Conservation (phyloP, 805 yeast species). For the Metschnikowia hibisci region DNA sequence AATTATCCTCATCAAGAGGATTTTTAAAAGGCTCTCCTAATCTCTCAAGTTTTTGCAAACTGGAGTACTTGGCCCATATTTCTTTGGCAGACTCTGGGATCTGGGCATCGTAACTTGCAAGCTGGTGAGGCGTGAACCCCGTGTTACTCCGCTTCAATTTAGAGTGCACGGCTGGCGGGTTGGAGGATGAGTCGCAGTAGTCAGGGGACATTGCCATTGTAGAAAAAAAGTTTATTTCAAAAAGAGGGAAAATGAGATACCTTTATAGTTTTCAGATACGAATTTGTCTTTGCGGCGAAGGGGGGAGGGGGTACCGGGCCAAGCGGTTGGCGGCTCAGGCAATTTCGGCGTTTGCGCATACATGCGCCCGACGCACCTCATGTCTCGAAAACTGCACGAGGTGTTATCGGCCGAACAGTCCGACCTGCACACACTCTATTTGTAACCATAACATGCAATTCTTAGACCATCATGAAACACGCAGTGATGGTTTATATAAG, state of each 20-base stretch:
- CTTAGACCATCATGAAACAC: background rate
- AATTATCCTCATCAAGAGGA: constrained; percentile 45
- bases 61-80: constrained; percentile 70
- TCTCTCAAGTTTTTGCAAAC: constrained; percentile 28
- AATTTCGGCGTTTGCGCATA: constrained; percentile 4
- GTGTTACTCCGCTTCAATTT: constrained; percentile 72
- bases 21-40: constrained; percentile 7
- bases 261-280: background rate
- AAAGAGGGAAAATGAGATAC: background rate
- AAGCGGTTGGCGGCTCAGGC: constrained; percentile 1
- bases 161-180: constrained; percentile 27
- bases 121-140: constrained; percentile 89
- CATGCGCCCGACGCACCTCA: constrained; percentile 3
- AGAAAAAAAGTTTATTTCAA: background rate
- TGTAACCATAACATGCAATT: no score
- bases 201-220: background rate
- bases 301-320: background rate
- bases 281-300: background rate
- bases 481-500: background rate
- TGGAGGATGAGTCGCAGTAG: background rate
- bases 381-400: constrained; percentile 1
- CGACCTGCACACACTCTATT: background rate
- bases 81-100: constrained; percentile 78
- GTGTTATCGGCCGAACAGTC: constrained; percentile 1
- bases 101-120: constrained; percentile 72